These are phyloP conservation scores for Mimosa pudica DNA, from an alignment of 306 rosid genomes.

Conservation along the genomic window DNA sequence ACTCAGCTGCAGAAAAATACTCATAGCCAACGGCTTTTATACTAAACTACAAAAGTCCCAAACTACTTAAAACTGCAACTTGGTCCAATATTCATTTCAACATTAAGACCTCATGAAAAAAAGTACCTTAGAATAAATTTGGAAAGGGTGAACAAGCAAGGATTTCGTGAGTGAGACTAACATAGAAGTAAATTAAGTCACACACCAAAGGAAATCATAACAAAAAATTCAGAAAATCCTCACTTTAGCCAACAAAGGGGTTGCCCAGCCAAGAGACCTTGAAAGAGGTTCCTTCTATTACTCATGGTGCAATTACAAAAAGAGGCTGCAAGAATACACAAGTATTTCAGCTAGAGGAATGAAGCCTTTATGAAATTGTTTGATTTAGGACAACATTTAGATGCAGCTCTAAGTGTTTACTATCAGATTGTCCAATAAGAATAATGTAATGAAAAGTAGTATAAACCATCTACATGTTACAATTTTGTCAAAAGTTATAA, in stretches of 20 bases:
- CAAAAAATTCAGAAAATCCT: slow-evolving; percentile 26
- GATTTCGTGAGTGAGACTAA: slow-evolving; percentile 30
- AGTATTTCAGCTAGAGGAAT: slow-evolving; percentile 29
- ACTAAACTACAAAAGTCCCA: slow-evolving; percentile 4
- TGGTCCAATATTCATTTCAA: slow-evolving; percentile 27
- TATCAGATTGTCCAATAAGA: background rate
- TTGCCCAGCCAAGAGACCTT: slow-evolving; percentile 26
- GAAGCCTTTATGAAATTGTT: background rate
- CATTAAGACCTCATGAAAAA: slow-evolving; percentile 28
- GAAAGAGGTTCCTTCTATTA: slow-evolving; percentile 26
- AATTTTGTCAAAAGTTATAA: background rate
- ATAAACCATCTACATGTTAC: background rate
- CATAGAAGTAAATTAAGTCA: slow-evolving; percentile 31
- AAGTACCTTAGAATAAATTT: slow-evolving; percentile 19
- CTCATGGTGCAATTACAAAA: slow-evolving; percentile 68
- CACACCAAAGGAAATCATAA: slow-evolving; percentile 27
- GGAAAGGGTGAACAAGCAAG: background rate
- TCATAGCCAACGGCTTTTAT: background rate
- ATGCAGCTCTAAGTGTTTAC: background rate
- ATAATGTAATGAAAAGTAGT: background rate
- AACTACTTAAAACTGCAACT: slow-evolving; percentile 23
- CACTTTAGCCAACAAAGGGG: slow-evolving; percentile 20
- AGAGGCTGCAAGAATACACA: slow-evolving; percentile 67
- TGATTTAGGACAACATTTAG: background rate
- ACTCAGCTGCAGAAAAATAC: background rate